Conservation (phyloP, 495 filamentous ascomycete species). For the Pseudomonodictys pantanalensis region DNA sequence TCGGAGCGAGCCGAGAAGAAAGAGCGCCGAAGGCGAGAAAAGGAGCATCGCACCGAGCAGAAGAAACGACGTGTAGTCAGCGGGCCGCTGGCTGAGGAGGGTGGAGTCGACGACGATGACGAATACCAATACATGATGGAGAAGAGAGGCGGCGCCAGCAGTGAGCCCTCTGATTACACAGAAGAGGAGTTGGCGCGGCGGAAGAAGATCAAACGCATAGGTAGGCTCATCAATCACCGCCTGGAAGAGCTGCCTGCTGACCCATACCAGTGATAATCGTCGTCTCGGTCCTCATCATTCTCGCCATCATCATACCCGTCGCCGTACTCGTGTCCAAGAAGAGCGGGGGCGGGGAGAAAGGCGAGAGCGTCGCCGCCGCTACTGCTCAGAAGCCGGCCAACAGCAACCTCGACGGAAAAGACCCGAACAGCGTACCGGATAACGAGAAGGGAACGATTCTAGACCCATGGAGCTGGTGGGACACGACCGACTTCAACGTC, state of each 20-base stretch:
- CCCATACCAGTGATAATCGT: conserved; percentile 49
- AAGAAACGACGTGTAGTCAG: conserved; percentile 39
- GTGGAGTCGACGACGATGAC: conserved; percentile 33
- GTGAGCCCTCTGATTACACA: conserved; percentile 30
- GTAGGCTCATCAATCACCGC: conserved; percentile 13
- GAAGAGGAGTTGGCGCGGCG: conserved; percentile 35
- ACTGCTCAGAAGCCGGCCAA: conserved; percentile 48
- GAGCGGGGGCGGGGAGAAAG: conserved; percentile 37
- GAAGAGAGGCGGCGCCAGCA: conserved; percentile 35
- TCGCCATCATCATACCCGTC: conserved; percentile 71
- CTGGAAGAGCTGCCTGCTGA: background rate
- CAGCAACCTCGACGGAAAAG: conserved; percentile 57
- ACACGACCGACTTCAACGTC: conserved; percentile 88
- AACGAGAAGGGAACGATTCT: conserved; percentile 70
- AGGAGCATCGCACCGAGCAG: conserved; percentile 15
- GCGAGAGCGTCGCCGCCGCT: conserved; percentile 32
- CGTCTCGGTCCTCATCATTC: conserved; percentile 55
- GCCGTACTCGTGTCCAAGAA: conserved; percentile 71
- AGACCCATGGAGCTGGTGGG: conserved; percentile 91
- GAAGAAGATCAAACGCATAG: conserved; percentile 38
- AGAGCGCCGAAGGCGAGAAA: conserved; percentile 22
- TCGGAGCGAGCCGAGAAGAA: conserved; percentile 27
- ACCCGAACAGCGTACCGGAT: conserved; percentile 61
- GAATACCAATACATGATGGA: conserved; percentile 37
- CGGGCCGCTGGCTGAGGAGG: conserved; percentile 41